A percentile compares a stretch with the other conserved stretches of the same genome.
phyloP scores from a whole-genome alignment of 2,329 filamentous ascomycete species.

The Monilinia aucupariae region DNA sequence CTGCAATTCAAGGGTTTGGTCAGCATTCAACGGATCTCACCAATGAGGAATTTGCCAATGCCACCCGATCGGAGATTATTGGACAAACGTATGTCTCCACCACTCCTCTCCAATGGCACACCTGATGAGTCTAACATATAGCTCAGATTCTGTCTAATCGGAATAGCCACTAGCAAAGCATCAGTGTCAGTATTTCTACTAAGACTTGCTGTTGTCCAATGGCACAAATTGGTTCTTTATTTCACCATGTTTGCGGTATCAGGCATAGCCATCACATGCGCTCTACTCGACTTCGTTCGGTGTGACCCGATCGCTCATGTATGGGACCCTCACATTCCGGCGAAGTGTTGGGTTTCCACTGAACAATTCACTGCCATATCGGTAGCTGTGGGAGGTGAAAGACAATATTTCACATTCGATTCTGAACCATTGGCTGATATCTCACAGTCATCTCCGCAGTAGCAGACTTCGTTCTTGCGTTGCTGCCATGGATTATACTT shows the following conservation, averaged over 20 bases:
- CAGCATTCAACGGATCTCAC: slow-evolving; percentile 15
- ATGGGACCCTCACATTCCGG: slow-evolving; percentile 18
- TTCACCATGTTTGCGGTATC: slow-evolving; percentile 14
- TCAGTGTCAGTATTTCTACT: slow-evolving; percentile 20
- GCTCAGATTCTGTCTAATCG: slow-evolving; percentile 19
- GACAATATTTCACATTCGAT: not conserved
- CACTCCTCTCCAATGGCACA: not conserved
- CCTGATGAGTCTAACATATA: not conserved
- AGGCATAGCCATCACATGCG: slow-evolving; percentile 11
- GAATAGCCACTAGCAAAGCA: slow-evolving; percentile 20
- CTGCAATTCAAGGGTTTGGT: slow-evolving; percentile 18
- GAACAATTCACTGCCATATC: slow-evolving; percentile 16
- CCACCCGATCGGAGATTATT: slow-evolving; percentile 20
- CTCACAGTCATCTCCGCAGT: not conserved
- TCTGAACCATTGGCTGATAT: not conserved
- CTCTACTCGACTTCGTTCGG: slow-evolving; percentile 21
- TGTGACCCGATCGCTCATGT: slow-evolving; percentile 20
- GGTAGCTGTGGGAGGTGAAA: not conserved
- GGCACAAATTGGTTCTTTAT: slow-evolving; percentile 19
- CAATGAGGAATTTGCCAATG: slow-evolving; percentile 7
- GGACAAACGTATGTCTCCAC: slow-evolving; percentile 20
- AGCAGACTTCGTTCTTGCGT: slow-evolving; percentile 37
- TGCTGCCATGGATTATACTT: slow-evolving; percentile 39
- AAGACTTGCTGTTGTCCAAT: slow-evolving; percentile 18
- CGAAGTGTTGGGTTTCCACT: slow-evolving; percentile 18